These are phyloP conservation scores for Xylaria sp. DNA, from an alignment of 495 filamentous ascomycete species.

Conservation along the genomic window DNA sequence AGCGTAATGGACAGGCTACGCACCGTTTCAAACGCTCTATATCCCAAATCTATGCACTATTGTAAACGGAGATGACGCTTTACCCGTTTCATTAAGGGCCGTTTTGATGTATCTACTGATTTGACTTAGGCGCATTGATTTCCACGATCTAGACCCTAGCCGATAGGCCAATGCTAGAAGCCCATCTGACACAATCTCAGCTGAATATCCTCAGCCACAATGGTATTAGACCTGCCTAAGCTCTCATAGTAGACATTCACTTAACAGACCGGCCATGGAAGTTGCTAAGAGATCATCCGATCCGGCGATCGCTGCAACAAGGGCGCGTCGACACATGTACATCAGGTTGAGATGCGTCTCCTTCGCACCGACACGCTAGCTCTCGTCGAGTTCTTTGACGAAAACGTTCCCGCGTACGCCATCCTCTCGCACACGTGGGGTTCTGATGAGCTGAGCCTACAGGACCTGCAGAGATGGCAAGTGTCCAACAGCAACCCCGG, in stretches of 20 bases:
- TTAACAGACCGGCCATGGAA: not conserved
- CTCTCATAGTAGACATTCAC: not conserved
- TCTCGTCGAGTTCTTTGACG: slow-evolving; percentile 44
- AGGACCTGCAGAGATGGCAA: slow-evolving; percentile 29
- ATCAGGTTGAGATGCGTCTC: slow-evolving; percentile 42
- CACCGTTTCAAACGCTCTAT: not conserved
- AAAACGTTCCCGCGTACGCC: slow-evolving; percentile 46
- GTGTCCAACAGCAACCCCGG: not conserved
- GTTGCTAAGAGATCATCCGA: not conserved
- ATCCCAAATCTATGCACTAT: too few species aligned
- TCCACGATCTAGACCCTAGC: too few species aligned
- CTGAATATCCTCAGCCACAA: not conserved
- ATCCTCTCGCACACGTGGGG: slow-evolving; percentile 56
- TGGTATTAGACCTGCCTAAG: not conserved
- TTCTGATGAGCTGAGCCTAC: slow-evolving; percentile 45
- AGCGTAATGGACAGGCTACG: not conserved
- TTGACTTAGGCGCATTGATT: too few species aligned
- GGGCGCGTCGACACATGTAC: not conserved
- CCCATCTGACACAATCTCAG: not conserved
- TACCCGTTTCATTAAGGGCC: not conserved
- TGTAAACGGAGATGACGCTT: not conserved
- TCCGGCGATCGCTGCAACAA: not conserved
- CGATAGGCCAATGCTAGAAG: not conserved
- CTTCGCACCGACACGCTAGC: slow-evolving; percentile 45
- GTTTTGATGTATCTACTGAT: not conserved